These are phyloP conservation scores for Ganoderma lucidum DNA, from an alignment of 1,284 basidiomycete genomes.

Conservation along the genomic window DNA sequence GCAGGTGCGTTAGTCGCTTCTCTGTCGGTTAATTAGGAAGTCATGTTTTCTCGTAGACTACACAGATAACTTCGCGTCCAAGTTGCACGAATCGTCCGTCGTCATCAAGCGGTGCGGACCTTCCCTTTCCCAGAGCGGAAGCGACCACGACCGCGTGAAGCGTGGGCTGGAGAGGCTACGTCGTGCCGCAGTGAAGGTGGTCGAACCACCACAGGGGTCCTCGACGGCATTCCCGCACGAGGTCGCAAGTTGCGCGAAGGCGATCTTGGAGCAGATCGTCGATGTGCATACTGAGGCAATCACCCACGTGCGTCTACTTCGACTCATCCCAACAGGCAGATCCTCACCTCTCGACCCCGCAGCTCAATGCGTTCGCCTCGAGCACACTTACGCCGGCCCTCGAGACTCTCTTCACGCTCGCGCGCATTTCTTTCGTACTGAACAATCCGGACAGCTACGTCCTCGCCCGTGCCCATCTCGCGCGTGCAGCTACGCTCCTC, in stretches of 20 bases:
- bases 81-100: slow-evolving; percentile 19
- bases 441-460: slow-evolving; percentile 61
- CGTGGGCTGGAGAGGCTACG: slow-evolving; percentile 68
- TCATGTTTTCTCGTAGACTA: slow-evolving; percentile 21
- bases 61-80: slow-evolving; percentile 22
- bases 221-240: slow-evolving; percentile 18
- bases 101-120: slow-evolving; percentile 22
- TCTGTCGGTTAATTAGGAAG: not conserved
- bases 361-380: slow-evolving; percentile 40
- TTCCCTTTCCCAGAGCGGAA: slow-evolving; percentile 20
- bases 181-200: slow-evolving; percentile 51
- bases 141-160: slow-evolving; percentile 56
- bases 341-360: not conserved
- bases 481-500: slow-evolving; percentile 45
- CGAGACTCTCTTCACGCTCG: slow-evolving; percentile 68
- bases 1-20: slow-evolving; percentile 25
- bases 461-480: slow-evolving; percentile 55
- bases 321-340: too few species aligned
- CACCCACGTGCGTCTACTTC: slow-evolving; percentile 14
- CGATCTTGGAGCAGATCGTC: slow-evolving; percentile 43
- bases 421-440: slow-evolving; percentile 55
- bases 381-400: slow-evolving; percentile 58
- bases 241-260: slow-evolving; percentile 25
- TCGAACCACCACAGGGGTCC: slow-evolving; percentile 45
- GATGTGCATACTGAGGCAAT: slow-evolving; percentile 43